phyloP scores from a whole-genome alignment of 1,284 basidiomycete genomes.

The Xerocomus minutiporus region DNA sequence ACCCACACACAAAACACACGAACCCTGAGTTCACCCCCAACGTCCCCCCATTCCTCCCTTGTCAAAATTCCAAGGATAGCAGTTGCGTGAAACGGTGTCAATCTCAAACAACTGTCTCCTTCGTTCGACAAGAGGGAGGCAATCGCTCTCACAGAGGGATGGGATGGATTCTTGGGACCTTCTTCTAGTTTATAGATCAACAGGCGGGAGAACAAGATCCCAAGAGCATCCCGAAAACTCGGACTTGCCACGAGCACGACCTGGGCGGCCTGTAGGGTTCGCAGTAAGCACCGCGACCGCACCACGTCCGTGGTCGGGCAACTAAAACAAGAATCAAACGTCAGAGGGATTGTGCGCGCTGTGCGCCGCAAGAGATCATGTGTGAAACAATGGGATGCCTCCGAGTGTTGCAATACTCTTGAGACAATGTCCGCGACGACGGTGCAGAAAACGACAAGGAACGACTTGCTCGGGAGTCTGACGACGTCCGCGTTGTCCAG shows the following conservation, averaged over 20 bases:
- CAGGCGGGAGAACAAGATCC: constrained; percentile 30
- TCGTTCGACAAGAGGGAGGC: constrained; percentile 25
- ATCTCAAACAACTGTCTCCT: constrained; percentile 27
- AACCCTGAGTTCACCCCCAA: constrained; percentile 32
- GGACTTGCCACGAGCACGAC: constrained; percentile 17
- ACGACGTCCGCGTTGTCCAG: constrained; percentile 32
- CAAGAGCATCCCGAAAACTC: constrained; percentile 25
- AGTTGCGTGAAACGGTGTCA: constrained; percentile 25
- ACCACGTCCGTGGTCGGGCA: constrained; percentile 35
- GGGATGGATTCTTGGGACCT: constrained; percentile 24
- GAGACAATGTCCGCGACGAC: constrained; percentile 43
- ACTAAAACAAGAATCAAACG: constrained; percentile 46
- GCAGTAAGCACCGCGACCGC: constrained; percentile 40
- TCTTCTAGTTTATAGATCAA: constrained; percentile 32
- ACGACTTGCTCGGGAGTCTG: constrained; percentile 35
- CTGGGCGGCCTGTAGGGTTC: constrained; percentile 34
- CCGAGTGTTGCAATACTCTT: constrained; percentile 37
- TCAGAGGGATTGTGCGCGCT: constrained; percentile 36
- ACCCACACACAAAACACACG: constrained; percentile 10
- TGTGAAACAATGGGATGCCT: constrained; percentile 46
- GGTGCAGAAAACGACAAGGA: constrained; percentile 44
- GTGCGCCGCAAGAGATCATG: constrained; percentile 42
- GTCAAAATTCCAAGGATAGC: constrained; percentile 35
- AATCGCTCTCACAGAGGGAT: constrained; percentile 15
- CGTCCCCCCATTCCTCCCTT: constrained; percentile 35